phyloP scores from a whole-genome alignment of 805 yeast genomes.

The Candida palmyrensis region DNA sequence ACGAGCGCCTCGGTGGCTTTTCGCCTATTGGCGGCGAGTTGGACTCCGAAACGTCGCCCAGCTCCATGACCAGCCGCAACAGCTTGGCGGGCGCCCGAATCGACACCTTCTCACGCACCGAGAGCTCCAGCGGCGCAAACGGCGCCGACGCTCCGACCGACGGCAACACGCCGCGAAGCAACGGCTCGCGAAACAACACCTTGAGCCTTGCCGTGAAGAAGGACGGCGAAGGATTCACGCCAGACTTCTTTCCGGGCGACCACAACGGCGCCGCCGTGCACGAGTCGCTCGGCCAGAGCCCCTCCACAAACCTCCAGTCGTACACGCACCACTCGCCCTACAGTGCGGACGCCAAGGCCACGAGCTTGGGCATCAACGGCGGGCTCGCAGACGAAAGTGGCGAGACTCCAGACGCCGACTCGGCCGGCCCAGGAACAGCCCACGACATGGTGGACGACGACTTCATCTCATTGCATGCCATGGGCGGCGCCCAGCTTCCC shows the following conservation, averaged over 20 bases:
- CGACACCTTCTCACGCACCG: no score
- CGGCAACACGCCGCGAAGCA: background rate
- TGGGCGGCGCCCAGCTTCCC: constrained; percentile 1
- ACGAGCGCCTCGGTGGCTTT: constrained; percentile 1
- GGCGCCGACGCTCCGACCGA: background rate
- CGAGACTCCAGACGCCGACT: no score
- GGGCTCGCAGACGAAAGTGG: background rate
- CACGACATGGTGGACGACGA: constrained; percentile 2
- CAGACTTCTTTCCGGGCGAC: constrained; percentile 15
- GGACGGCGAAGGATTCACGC: constrained; percentile 16
- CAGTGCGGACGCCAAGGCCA: no score
- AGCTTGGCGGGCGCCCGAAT: background rate
- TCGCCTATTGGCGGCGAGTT: constrained; percentile 2
- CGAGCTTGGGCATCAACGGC: background rate
- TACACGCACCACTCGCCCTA: constrained; percentile 9
- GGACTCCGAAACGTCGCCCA: background rate
- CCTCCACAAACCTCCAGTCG: constrained; percentile 10
- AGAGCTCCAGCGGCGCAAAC: no score
- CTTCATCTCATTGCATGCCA: constrained; percentile 2
- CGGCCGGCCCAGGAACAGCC: no score
- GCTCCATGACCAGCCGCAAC: background rate
- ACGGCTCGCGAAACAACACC: constrained; percentile 1
- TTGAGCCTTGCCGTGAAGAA: constrained; percentile 3
- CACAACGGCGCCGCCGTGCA: background rate
- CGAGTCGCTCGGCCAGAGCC: constrained; percentile 8